Evolutionary conservation across 2,329 filamentous ascomycete species (phyloP), one percentile per base, ranked within the genome.

Genomic region (Claviceps capensis): DNA sequence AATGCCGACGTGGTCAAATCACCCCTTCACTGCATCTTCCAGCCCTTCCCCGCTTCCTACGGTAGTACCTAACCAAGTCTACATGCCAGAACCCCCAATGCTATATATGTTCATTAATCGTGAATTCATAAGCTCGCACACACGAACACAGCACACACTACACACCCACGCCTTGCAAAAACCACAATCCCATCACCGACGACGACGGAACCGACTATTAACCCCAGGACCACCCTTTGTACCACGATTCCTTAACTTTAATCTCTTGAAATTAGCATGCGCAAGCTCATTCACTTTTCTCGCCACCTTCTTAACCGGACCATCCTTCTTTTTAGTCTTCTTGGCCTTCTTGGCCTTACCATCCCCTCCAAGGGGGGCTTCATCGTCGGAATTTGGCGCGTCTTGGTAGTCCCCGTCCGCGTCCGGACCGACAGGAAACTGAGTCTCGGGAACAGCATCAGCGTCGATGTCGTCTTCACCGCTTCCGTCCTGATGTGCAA

Each of bases 201-300:
- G 72, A 55, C 80, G 69, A 52, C 79, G 72, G 62, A 83, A 84
- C 50, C 72, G 72, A 63, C 78, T 81, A 53, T 75, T 76, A 60
- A 73, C 70, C 2, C 72, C 76, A 19, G 77, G 71, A 4, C 78
- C 79, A 1, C 80, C 81, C 64, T 83, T 84, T n/a, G 77, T 67
- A 3, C 80, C 81, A 3, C 72, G 67, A 58, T 82, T 83, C 58
- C 71, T 72, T 61, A 85, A 67, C 69, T 85, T 85, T 54, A 85
- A 63, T 52, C 78, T 69, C 63, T 80, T 80, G 65, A 84, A 85
- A 67, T 85, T 85, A 55, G 79, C 74, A 59, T 83, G 77, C 14
- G 81, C 81, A 58, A 80, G 65, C 56, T 79, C 79, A 59, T 78
- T 82, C 48, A 85, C 78, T 67, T 83, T 85, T 59, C 74, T 74